Evolutionary conservation across 2,329 filamentous ascomycete genomes (phyloP), one percentile per base, ranked within the genome.

Genomic region (Fusarium sp.): DNA sequence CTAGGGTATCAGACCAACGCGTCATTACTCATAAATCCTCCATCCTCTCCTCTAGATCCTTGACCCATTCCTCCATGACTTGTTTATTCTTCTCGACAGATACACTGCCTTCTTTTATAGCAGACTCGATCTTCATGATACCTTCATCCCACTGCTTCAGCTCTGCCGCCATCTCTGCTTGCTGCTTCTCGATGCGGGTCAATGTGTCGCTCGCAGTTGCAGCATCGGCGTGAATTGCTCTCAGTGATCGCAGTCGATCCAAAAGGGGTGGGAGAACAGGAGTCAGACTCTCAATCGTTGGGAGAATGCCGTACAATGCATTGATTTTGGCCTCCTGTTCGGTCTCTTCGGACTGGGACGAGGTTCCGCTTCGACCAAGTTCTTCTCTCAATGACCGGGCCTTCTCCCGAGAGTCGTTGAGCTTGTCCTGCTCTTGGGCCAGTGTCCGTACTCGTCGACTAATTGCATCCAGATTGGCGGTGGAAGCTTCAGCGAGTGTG

Each of bases 321-420:
- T 97, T 96, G 76, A 99, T 91, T 77, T 97, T 97, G 52, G 92
- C 86, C 39, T 89, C 86, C 72, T 96, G 91, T 72, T 97, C 93
- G 11, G 85, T 81, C 66, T 90, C 83, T 57, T 86, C 77, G 11
- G 74, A 72, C 20, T 83, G 80, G 6, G 80, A 74, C 2, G 79
- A 71, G 5, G 81, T 76, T 11, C 76, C 81, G 18, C 83, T 82
- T 29, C 81, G 78, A 11, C 82, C 82, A 21, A 90, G 80, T 27
- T 87, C 85, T 55, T 90, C 89, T 63, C 90, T 84, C 2, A 88
- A 83, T 37, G 81, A 80, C 73, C 87, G 90, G 37, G 88, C 89
- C 52, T 87, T 85, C 72, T 85, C 86, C 20, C 88, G 84, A 2
- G 88, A 81, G 65, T 92, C 89, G 60, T 90, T 87, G 18, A 95